Evolutionary conservation across 1,284 basidiomycete genomes (phyloP).

Genomic region (Cerrena zonata): DNA sequence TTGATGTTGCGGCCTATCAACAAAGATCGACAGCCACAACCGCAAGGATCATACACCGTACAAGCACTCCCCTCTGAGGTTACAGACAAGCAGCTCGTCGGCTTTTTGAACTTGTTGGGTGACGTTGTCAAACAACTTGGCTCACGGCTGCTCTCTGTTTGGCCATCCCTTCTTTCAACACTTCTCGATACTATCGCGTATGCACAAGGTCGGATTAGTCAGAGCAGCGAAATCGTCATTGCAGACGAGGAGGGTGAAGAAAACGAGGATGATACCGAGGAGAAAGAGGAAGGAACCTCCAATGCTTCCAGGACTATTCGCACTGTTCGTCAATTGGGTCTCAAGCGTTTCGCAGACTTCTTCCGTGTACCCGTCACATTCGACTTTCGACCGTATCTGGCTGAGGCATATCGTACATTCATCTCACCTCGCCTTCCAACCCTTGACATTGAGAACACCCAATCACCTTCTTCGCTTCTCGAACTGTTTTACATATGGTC

Average conservation of each 20-base stretch:
- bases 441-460: conserved; percentile 83
- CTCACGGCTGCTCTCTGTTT: conserved; percentile 59
- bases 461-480: conserved; percentile 84
- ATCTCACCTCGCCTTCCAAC: conserved; percentile 78
- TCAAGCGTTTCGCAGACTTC: conserved; percentile 87
- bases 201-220: conserved; percentile 55
- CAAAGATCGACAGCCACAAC: conserved; percentile 22
- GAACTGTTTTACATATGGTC: conserved; percentile 86
- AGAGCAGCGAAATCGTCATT: conserved; percentile 31
- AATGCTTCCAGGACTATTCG: conserved; percentile 44
- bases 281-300: conserved; percentile 13
- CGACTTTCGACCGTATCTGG: conserved; percentile 72
- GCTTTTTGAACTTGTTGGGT: conserved; percentile 79
- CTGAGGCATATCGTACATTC: conserved; percentile 61
- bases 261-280: conserved; percentile 26
- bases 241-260: conserved; percentile 31
- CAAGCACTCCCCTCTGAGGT: conserved; percentile 28
- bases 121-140: conserved; percentile 81
- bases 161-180: conserved; percentile 69
- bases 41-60: conserved; percentile 19
- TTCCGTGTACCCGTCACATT: conserved; percentile 71
- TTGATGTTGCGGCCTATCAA: conserved; percentile 85
- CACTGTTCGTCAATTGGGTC: conserved; percentile 72
- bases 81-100: conserved; percentile 70
- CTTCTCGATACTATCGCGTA: conserved; percentile 60